Conservation (phyloP, 805 yeast genomes). For the Wickerhamiella qilinensis region DNA sequence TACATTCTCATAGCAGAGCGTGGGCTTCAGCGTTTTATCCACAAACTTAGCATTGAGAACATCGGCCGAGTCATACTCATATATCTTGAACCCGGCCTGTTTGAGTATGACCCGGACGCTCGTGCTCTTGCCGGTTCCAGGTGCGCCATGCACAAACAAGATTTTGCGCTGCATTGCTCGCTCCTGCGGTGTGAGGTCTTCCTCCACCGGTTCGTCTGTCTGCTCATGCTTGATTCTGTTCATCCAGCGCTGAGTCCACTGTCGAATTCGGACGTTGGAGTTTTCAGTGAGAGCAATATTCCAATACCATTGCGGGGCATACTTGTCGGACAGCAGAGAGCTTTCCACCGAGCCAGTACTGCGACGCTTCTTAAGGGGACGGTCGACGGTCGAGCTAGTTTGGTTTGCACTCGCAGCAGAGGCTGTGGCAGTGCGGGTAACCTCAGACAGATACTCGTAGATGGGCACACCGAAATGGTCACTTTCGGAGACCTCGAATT, state of each 20-base stretch:
- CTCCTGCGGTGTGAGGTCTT: not conserved
- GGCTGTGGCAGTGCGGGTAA: not conserved
- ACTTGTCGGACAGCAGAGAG: not conserved
- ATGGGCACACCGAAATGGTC: not conserved
- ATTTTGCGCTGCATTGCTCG: conserved; percentile 30
- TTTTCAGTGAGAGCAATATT: not conserved
- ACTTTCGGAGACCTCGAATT: too few relatives aligned
- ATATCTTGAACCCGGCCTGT: conserved; percentile 3
- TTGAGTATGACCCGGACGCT: conserved; percentile 53
- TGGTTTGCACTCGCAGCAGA: too few relatives aligned
- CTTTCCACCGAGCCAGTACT: too few relatives aligned
- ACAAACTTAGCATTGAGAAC: not conserved
- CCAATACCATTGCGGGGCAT: not conserved
- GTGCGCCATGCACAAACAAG: conserved; percentile 73
- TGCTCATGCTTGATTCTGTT: not conserved
- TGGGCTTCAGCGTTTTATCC: not conserved
- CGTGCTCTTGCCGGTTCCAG: conserved; percentile 87
- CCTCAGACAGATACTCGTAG: not conserved
- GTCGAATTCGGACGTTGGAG: not conserved
- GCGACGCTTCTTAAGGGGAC: too few relatives aligned
- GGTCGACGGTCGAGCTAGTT: too few relatives aligned
- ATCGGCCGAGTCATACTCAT: not conserved
- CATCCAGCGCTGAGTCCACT: not conserved
- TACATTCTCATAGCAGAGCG: not conserved
- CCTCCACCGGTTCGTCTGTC: not conserved